Percentiles rank a stretch among this genome's conserved stretches.
Conservation (phyloP, 164 flowering plant genomes). For the Nelumbo lutea region DNA sequence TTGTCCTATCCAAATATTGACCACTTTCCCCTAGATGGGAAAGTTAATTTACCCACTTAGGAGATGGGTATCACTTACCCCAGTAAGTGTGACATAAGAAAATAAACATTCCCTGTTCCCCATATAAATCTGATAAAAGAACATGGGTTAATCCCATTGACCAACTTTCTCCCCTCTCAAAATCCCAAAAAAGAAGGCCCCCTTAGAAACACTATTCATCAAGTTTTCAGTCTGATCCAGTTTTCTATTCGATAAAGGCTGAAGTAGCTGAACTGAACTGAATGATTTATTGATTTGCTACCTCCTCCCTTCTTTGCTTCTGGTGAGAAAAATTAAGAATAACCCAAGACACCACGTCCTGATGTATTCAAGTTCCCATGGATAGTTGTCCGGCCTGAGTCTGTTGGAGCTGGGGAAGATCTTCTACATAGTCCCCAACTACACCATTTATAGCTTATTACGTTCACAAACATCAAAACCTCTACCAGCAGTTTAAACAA, state of each 20-base stretch:
- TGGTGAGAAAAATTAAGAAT: constrained; percentile 36
- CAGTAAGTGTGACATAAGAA: too few relatives aligned
- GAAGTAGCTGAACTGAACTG: constrained; percentile 39
- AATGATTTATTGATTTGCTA: constrained; percentile 39
- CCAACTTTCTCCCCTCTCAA: too few relatives aligned
- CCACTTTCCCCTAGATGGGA: too few relatives aligned
- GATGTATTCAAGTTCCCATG: constrained; percentile 60
- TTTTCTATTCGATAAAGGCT: constrained; percentile 13
- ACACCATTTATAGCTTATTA: constrained; percentile 37
- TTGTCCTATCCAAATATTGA: too few relatives aligned
- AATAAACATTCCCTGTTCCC: too few relatives aligned
- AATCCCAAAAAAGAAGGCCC: not conserved
- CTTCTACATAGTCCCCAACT: constrained; percentile 48
- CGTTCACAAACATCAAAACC: not conserved
- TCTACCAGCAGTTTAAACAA: not conserved
- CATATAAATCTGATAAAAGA: too few relatives aligned
- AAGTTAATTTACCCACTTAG: too few relatives aligned
- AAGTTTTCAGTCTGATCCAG: constrained; percentile 3
- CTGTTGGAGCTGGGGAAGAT: constrained; percentile 45
- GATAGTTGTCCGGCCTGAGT: constrained; percentile 53
- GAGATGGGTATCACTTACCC: too few relatives aligned
- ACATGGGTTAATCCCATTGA: too few relatives aligned
- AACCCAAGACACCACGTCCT: constrained; percentile 63
- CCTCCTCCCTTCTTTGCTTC: constrained; percentile 35
- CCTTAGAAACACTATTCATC: not conserved